Evolutionary conservation across 257 asterid species (phyloP).

Genomic region (Nicotiana tabacum): DNA sequence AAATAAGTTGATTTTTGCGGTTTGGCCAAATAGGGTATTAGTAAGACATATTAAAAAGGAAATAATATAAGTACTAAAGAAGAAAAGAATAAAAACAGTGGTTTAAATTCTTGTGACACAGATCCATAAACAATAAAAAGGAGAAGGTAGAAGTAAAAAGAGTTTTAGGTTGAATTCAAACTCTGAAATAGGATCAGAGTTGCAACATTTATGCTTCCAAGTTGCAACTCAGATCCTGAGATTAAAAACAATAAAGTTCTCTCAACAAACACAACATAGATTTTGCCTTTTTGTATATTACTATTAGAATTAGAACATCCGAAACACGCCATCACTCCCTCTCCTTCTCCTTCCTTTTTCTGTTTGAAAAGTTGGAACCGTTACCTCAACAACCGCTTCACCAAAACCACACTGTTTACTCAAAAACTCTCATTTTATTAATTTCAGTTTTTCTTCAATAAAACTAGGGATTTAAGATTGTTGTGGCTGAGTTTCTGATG

Average conservation of each 20-base stretch:
- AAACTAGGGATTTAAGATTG: neutral
- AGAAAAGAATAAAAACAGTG: too few species aligned
- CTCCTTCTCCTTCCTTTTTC: neutral
- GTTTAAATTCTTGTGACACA: neutral
- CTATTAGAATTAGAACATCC: neutral
- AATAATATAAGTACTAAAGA: too few species aligned
- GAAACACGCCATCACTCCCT: neutral
- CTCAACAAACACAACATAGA: neutral
- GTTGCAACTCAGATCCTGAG: slow-evolving; percentile 12
- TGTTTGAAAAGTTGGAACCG: neutral
- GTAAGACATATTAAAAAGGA: too few species aligned
- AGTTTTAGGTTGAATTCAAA: neutral
- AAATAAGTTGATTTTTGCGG: too few species aligned
- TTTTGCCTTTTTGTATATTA: neutral
- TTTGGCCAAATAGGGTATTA: too few species aligned
- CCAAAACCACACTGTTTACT: neutral
- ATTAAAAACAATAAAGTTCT: neutral
- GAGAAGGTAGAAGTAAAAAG: neutral
- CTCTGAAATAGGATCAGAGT: slow-evolving; percentile 14
- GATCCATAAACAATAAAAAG: neutral
- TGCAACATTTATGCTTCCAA: neutral
- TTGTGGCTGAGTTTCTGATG: slow-evolving; percentile 26
- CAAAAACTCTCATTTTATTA: neutral
- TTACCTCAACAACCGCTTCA: slow-evolving; percentile 2
- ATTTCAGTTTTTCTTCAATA: neutral